Percentiles rank a stretch among this genome's conserved stretches.
These are phyloP conservation scores for Ascochyta clinopodiicola DNA, from an alignment of 2,329 filamentous ascomycete genomes.

Conservation along the genomic window DNA sequence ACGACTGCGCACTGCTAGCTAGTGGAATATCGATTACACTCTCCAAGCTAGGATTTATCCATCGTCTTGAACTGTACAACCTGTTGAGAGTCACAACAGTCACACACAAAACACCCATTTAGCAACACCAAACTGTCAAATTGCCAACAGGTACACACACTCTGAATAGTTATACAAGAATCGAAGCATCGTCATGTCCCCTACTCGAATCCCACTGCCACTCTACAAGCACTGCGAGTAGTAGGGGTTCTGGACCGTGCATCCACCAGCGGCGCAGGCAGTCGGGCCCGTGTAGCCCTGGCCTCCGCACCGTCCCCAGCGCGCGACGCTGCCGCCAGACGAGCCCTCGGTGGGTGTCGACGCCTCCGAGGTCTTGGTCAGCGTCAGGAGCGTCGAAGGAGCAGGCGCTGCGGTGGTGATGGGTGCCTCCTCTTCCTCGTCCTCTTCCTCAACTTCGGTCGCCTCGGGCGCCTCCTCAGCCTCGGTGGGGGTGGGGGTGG, in stretches of 20 bases:
- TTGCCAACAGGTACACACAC: background rate
- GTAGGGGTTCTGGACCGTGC: constrained; percentile 48
- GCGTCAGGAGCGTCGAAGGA: constrained; percentile 8
- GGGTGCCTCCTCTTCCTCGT: background rate
- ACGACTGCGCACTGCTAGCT: no score
- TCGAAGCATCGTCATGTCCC: background rate
- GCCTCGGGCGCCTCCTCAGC: background rate
- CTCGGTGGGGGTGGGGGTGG: background rate
- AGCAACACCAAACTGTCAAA: no score
- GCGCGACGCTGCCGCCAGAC: constrained; percentile 13
- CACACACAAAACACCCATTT: no score
- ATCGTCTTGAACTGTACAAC: no score
- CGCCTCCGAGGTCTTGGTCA: constrained; percentile 4
- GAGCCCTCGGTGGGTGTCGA: constrained; percentile 8
- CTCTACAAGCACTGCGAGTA: constrained; percentile 50
- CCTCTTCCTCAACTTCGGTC: background rate
- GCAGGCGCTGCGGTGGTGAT: background rate
- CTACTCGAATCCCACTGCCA: background rate
- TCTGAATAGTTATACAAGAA: background rate
- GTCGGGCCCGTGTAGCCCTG: constrained; percentile 47
- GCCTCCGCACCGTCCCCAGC: constrained; percentile 51
- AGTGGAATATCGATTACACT: no score
- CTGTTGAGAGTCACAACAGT: no score
- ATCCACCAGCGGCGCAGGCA: constrained; percentile 47
- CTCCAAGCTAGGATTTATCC: no score